A percentile compares a stretch with the other conserved stretches of the same genome.
phyloP scores from a whole-genome alignment of 176 grass and related monocot species.

The Saccharum spontaneum region DNA sequence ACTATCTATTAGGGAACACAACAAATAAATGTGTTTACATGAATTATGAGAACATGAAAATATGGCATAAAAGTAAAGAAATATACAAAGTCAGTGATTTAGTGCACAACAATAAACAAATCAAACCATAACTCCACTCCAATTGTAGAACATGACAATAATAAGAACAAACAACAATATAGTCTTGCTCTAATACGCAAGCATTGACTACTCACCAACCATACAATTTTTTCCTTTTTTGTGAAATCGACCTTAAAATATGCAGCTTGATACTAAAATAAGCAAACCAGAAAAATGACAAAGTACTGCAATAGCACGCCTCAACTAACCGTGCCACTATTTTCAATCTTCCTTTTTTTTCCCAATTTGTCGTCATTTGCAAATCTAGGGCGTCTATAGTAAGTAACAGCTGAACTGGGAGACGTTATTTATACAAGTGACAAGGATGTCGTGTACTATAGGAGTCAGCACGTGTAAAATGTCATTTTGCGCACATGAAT shows the following conservation, averaged over 20 bases:
- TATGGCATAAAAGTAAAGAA: background rate
- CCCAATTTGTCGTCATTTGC: background rate
- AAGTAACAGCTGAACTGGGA: background rate
- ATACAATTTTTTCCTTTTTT: background rate
- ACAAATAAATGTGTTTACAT: background rate
- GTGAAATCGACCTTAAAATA: background rate
- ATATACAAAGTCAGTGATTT: background rate
- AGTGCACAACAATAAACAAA: background rate
- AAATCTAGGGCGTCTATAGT: background rate
- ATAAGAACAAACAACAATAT: background rate
- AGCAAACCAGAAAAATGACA: background rate
- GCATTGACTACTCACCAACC: background rate
- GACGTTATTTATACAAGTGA: background rate
- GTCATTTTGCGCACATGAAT: background rate
- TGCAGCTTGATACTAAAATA: constrained; percentile 2
- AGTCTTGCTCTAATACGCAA: background rate
- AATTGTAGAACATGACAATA: background rate
- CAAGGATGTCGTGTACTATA: background rate
- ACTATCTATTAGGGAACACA: background rate
- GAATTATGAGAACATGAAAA: constrained; percentile 1
- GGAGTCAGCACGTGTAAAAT: background rate
- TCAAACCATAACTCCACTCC: background rate
- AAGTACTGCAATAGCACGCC: background rate
- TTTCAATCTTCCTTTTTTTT: too few relatives aligned
- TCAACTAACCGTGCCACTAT: background rate